Conservation (phyloP, 2,329 filamentous ascomycete species). For the Pyricularia pennisetigena region DNA sequence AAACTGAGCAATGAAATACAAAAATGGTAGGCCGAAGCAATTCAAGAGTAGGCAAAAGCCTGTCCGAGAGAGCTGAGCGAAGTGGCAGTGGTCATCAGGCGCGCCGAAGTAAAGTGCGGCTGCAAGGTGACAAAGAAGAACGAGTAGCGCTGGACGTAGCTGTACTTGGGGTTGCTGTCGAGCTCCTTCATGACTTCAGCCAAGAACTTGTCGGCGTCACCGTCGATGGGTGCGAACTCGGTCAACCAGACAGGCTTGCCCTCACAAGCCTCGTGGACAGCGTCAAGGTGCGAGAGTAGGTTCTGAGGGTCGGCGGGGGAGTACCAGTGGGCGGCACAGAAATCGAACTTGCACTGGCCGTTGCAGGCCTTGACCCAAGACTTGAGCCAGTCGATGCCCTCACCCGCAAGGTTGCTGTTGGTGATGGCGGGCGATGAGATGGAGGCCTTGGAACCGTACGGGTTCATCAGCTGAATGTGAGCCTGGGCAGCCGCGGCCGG, state of each 20-base stretch:
- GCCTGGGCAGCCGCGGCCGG: conserved; percentile 39
- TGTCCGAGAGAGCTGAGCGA: background rate
- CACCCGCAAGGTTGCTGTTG: conserved; percentile 39
- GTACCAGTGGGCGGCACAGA: conserved; percentile 58
- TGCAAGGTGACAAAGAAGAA: conserved; percentile 43
- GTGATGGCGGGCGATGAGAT: conserved; percentile 52
- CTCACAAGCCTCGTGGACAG: conserved; percentile 33
- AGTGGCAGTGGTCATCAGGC: background rate
- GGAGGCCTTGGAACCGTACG: conserved; percentile 38
- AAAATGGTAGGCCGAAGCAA: background rate
- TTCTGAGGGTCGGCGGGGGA: conserved; percentile 33
- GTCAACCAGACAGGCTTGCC: conserved; percentile 51
- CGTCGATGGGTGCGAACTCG: conserved; percentile 48
- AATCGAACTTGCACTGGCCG: conserved; percentile 43
- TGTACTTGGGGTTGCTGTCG: conserved; percentile 31
- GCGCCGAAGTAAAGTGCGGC: background rate
- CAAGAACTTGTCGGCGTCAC: conserved; percentile 37
- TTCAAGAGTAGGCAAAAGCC: conserved; percentile 1
- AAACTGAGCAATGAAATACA: background rate
- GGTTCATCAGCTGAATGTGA: conserved; percentile 46
- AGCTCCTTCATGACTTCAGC: conserved; percentile 34
- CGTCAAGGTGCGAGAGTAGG: conserved; percentile 44
- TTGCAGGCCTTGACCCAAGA: conserved; percentile 42
- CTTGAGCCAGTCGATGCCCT: conserved; percentile 47
- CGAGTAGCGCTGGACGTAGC: conserved; percentile 44